A percentile compares a stretch with the other conserved stretches of the same genome.
Conservation (phyloP, 2,329 filamentous ascomycete species). For the Ophiostoma pallidulum region DNA sequence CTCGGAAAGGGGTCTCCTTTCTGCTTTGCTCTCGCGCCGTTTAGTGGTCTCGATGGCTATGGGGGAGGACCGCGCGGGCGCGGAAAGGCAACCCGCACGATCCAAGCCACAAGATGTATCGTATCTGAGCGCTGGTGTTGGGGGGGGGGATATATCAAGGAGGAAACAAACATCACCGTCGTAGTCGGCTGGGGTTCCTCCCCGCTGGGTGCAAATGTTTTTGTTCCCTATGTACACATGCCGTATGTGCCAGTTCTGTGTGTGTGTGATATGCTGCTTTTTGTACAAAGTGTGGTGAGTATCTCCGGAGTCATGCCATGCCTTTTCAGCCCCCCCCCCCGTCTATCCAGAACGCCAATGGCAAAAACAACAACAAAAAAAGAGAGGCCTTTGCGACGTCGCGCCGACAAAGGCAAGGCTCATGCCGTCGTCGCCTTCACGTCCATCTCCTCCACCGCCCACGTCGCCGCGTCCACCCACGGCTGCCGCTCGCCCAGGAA, state of each 20-base stretch:
- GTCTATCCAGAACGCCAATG: conserved; percentile 8
- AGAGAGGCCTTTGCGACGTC: no score
- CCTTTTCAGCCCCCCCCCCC: not conserved
- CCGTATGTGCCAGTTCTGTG: conserved; percentile 1
- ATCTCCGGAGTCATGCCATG: no score
- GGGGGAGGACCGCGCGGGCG: conserved; percentile 13
- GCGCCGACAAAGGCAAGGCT: no score
- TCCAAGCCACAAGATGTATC: conserved; percentile 53
- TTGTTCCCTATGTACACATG: conserved; percentile 9
- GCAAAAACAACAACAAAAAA: no score
- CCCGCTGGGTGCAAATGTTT: no score
- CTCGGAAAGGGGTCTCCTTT: no score
- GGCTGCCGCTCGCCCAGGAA: conserved; percentile 77
- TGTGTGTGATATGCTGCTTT: conserved; percentile 1
- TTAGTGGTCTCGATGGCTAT: conserved; percentile 51
- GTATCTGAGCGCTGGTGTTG: conserved; percentile 46
- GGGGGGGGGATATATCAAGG: not conserved
- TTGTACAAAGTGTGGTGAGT: conserved; percentile 8
- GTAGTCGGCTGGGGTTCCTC: no score
- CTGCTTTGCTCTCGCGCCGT: conserved; percentile 47
- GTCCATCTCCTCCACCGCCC: conserved; percentile 71
- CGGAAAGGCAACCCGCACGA: conserved; percentile 16
- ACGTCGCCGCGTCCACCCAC: conserved; percentile 62
- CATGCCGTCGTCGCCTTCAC: no score
- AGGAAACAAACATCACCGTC: not conserved